These are phyloP conservation scores for Cutaneotrichosporon sp. DNA, from an alignment of 1,284 basidiomycete genomes.

Conservation along the genomic window DNA sequence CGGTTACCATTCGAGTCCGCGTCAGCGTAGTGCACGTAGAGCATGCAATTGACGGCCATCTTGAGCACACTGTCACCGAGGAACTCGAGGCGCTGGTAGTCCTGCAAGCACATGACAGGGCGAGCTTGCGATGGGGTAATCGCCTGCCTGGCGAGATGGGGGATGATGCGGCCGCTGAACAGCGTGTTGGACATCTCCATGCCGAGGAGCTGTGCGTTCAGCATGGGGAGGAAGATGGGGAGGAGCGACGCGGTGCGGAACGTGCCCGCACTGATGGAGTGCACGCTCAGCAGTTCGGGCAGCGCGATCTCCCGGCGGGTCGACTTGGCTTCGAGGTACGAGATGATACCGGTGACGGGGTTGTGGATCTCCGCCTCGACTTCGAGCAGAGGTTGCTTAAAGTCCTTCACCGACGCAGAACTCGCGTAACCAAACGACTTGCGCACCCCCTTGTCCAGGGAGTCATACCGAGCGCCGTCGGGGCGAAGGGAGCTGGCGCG, in stretches of 20 bases:
- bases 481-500: not conserved
- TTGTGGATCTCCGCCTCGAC: slow-evolving; percentile 29
- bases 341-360: slow-evolving; percentile 16
- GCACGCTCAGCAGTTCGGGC: slow-evolving; percentile 28
- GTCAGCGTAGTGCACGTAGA: not conserved
- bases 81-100: slow-evolving; percentile 47
- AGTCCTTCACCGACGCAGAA: not conserved
- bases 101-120: slow-evolving; percentile 9
- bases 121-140: slow-evolving; percentile 27
- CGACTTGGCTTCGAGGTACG: not conserved
- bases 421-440: not conserved
- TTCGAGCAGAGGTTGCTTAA: slow-evolving; percentile 31
- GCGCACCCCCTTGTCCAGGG: not conserved
- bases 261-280: slow-evolving; percentile 33
- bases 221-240: slow-evolving; percentile 24
- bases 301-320: slow-evolving; percentile 1
- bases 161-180: slow-evolving; percentile 20
- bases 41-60: slow-evolving; percentile 17
- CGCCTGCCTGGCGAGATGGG: slow-evolving; percentile 26
- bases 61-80: slow-evolving; percentile 48
- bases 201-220: slow-evolving; percentile 38
- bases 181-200: slow-evolving; percentile 24
- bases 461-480: not conserved
- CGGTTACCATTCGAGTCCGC: not conserved
- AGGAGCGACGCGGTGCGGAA: slow-evolving; percentile 32